Evolutionary conservation across 1,284 basidiomycete genomes (phyloP).

Genomic region (Trichosporon faecale): DNA sequence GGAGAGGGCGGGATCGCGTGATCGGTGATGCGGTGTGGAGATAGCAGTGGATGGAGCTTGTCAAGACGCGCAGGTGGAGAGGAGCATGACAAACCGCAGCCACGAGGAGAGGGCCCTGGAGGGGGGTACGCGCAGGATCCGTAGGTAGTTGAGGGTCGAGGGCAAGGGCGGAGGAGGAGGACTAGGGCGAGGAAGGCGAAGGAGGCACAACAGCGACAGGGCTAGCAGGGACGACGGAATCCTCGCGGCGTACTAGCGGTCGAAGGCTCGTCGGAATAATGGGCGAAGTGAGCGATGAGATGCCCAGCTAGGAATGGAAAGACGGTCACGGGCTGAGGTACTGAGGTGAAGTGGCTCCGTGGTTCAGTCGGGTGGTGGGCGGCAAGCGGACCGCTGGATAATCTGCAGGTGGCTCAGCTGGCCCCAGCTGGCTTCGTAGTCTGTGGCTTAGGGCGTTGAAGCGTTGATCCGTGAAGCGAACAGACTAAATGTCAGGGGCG

Average conservation of each 20-base stretch:
- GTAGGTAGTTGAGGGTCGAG: not conserved
- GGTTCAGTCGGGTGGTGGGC: not conserved
- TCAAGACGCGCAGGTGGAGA: conserved; percentile 8
- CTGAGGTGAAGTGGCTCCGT: not conserved
- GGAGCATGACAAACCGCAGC: not conserved
- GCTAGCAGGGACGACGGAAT: not conserved
- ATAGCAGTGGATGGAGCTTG: not conserved
- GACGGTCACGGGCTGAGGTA: not conserved
- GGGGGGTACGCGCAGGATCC: not conserved
- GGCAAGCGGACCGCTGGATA: not conserved
- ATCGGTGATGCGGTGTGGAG: not conserved
- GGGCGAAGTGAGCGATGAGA: not conserved
- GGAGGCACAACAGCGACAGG: not conserved
- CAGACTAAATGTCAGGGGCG: not conserved
- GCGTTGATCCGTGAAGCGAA: conserved; percentile 6
- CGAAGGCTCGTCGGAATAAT: not conserved
- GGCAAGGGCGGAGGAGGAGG: not conserved
- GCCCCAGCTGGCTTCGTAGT: not conserved
- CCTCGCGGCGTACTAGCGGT: not conserved
- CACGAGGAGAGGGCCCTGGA: not conserved
- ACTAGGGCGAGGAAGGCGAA: not conserved
- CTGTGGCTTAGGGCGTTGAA: not conserved
- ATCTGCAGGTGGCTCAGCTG: not conserved
- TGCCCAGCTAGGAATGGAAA: not conserved
- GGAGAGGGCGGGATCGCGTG: conserved; percentile 4